These are phyloP conservation scores for Penicillium nordicum DNA, from an alignment of 2,329 filamentous ascomycete genomes.

Conservation along the genomic window DNA sequence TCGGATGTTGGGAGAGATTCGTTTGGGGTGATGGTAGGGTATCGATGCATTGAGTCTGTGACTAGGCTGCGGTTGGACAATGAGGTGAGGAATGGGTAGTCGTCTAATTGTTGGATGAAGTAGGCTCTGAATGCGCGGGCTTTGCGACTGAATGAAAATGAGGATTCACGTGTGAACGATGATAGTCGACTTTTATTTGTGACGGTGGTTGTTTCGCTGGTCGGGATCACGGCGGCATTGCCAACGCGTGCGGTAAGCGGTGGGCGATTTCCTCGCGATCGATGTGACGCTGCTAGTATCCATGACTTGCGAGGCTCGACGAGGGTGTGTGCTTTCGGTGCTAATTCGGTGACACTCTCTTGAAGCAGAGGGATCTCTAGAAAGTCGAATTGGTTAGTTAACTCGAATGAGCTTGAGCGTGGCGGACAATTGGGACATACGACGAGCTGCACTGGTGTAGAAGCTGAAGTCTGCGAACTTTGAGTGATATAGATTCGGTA, in stretches of 20 bases:
- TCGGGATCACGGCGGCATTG: conserved; percentile 4
- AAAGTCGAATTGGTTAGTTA: conserved; percentile 1
- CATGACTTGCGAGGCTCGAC: conserved; percentile 13
- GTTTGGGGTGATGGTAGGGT: conserved; percentile 13
- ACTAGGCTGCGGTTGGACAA: conserved; percentile 19
- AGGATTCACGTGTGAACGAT: conserved; percentile 16
- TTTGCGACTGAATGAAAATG: conserved; percentile 27
- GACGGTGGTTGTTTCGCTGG: conserved; percentile 18
- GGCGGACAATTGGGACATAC: conserved; percentile 21
- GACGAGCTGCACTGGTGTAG: conserved; percentile 20
- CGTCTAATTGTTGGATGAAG: conserved; percentile 29
- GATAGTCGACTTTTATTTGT: conserved; percentile 20
- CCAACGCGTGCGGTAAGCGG: conserved; percentile 11
- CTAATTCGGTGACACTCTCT: conserved; percentile 17
- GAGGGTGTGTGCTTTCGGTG: conserved; percentile 4
- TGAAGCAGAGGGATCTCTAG: conserved; percentile 29
- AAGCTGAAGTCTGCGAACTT: conserved; percentile 29
- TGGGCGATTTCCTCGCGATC: conserved; percentile 17
- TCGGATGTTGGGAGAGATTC: conserved; percentile 9
- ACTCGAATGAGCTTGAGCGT: background rate
- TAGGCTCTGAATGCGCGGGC: conserved; percentile 32
- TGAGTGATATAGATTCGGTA: conserved; percentile 30
- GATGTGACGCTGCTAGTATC: conserved; percentile 11
- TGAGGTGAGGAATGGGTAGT: conserved; percentile 23
- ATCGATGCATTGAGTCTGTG: conserved; percentile 4